These are phyloP conservation scores for Trypanosoma vivax DNA, from an alignment of 208 protist species.

Conservation along the genomic window DNA sequence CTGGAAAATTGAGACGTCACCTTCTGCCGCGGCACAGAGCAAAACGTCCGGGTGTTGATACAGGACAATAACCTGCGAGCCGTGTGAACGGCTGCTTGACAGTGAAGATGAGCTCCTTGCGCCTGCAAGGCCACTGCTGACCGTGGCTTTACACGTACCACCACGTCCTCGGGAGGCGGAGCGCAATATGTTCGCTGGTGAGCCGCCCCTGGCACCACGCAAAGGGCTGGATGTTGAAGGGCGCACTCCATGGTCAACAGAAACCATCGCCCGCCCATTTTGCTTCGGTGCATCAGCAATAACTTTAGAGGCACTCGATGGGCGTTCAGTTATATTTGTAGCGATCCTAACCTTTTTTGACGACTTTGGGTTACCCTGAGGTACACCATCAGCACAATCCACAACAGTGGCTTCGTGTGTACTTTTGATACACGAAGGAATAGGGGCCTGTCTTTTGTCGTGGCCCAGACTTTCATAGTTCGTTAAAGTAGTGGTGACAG, in stretches of 20 bases:
- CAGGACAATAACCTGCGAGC: conserved; percentile 12
- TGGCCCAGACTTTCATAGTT: too few species aligned
- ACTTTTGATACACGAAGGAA: too few species aligned
- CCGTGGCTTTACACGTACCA: too few species aligned
- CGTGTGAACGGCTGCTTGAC: conserved; percentile 8
- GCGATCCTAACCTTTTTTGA: conserved; percentile 15
- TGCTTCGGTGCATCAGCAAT: too few species aligned
- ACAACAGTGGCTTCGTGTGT: background rate
- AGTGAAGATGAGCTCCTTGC: too few species aligned
- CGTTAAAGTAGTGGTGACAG: too few species aligned
- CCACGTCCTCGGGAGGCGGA: conserved; percentile 16
- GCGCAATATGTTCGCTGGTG: conserved; percentile 1
- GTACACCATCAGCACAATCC: background rate
- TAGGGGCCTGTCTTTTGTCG: too few species aligned
- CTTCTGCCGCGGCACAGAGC: conserved; percentile 35
- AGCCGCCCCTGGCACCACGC: background rate
- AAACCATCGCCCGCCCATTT: background rate
- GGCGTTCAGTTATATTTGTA: background rate
- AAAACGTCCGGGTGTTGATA: conserved; percentile 22
- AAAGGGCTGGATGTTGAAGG: conserved; percentile 1
- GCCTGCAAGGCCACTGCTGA: too few species aligned
- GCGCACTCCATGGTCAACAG: background rate
- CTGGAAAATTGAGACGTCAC: conserved; percentile 36
- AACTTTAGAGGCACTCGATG: background rate
- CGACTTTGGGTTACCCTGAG: conserved; percentile 6